A percentile compares a stretch with the other conserved stretches of the same genome.
These are phyloP conservation scores for Tilletia setariae DNA, from an alignment of 1,284 basidiomycete species.

Conservation along the genomic window DNA sequence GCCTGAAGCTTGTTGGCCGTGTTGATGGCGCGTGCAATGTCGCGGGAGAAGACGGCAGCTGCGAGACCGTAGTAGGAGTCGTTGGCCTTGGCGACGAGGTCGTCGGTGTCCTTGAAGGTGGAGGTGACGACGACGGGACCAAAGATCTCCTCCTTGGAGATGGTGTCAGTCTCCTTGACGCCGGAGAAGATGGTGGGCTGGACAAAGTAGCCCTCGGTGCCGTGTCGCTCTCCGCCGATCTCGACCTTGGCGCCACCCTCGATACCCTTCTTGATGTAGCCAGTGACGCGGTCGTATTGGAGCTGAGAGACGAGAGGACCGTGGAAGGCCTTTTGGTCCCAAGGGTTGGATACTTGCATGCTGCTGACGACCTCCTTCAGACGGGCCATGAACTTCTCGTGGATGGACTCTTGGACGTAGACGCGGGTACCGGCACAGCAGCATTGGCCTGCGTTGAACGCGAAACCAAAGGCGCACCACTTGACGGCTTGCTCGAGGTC, in stretches of 20 bases:
- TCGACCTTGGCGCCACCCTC: slow-evolving; percentile 72
- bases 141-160: slow-evolving; percentile 86
- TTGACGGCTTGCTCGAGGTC: slow-evolving; percentile 63
- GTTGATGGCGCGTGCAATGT: slow-evolving; percentile 71
- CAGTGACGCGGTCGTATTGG: slow-evolving; percentile 88
- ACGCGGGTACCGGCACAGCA: slow-evolving; percentile 82
- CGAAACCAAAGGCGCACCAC: slow-evolving; percentile 15
- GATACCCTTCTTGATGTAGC: slow-evolving; percentile 81
- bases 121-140: slow-evolving; percentile 71
- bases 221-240: slow-evolving; percentile 73
- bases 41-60: slow-evolving; percentile 77
- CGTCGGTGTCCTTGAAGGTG: slow-evolving; percentile 57
- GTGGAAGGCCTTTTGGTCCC: slow-evolving; percentile 68
- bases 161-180: slow-evolving; percentile 73
- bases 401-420: slow-evolving; percentile 71
- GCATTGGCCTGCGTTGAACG: slow-evolving; percentile 61
- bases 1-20: slow-evolving; percentile 75
- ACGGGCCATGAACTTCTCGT: slow-evolving; percentile 20
- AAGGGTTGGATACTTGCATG: slow-evolving; percentile 75
- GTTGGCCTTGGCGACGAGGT: slow-evolving; percentile 72
- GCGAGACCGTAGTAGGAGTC: slow-evolving; percentile 82
- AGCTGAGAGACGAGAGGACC: slow-evolving; percentile 73
- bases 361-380: slow-evolving; percentile 29
- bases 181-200: slow-evolving; percentile 58
- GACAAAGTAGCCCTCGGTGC: slow-evolving; percentile 61